Base-by-base conservation (phyloP, 192 early-diverging fungal genomes). In the Podila minutissima region DNA sequence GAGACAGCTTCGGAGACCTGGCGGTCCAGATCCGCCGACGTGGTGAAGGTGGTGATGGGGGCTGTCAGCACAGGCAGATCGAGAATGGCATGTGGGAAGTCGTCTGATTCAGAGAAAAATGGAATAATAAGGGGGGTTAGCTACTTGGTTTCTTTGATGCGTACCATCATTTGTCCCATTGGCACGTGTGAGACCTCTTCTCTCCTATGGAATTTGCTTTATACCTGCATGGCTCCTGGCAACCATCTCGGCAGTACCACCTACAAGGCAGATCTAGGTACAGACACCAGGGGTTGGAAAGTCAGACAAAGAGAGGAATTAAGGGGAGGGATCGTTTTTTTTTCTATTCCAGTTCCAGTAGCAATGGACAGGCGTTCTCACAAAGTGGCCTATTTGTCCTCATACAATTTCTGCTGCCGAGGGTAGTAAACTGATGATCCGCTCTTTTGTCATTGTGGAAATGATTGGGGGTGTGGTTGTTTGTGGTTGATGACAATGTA, bases 361-460 rank as follows among this genome's bases (percentile, higher is more conserved):
- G 10, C 2, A 41, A 10, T 0, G 24, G 12, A n/a, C 10, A 53
- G 9, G 9, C 11, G 11, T 8, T 33, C 33, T 33, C 33, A 0
- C 0, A 58, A 20, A 48, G 3, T n/a, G 48, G 77, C 15, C 5
- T 51, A 3, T 20, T 51, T 11, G 51, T 19, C n/a, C 26, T 20
- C 66, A 38, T 69, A 88, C 72, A 49, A 88, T 83, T 72, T 88
- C 87, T 15, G 87, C 86, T 28, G 87, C 87, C 12, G 87, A 88
- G 29, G 87, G 87, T 28, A 88, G 71, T 4, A 88, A 64, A 29
- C 86, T 87, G 20, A 88, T 69, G 57, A 88, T 84, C 55, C 86
- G 72, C 48, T 61, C 28, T 63, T 66, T 70, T 57, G 46, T 17
- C 32, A 22, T 48, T 46, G 15, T 46, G 15, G 41, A 17, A 46